Evolutionary conservation across 805 yeast species (phyloP).

Genomic region (Yamadazyma sp.): DNA sequence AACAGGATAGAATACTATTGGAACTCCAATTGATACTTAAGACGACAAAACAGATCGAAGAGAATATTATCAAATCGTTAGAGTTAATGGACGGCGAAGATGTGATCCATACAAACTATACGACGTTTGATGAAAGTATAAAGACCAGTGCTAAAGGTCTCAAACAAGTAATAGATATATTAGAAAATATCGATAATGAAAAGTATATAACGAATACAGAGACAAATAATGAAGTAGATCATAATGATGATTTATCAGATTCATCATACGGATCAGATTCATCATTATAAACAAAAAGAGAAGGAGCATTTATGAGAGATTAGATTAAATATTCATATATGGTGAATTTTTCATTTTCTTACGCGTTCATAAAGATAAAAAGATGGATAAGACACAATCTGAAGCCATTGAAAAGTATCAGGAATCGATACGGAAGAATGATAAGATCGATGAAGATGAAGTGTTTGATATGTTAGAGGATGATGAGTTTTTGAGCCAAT

Average conservation of each 20-base stretch:
- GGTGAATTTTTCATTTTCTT: too few relatives aligned
- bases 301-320: too few relatives aligned
- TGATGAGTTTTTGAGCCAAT: conserved; percentile 42
- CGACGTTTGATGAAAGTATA: conserved; percentile 4
- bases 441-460: conserved; percentile 32
- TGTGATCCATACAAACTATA: neutral
- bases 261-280: too few relatives aligned
- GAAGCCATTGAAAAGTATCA: conserved; percentile 44
- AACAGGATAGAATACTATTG: conserved; percentile 21
- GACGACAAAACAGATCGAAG: conserved; percentile 30
- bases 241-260: too few relatives aligned
- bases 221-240: too few relatives aligned
- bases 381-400: conserved; percentile 33
- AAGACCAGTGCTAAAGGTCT: conserved; percentile 2
- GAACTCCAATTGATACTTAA: conserved; percentile 33
- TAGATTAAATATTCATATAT: too few relatives aligned
- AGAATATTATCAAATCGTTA: conserved; percentile 23
- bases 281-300: too few relatives aligned
- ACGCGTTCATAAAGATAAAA: too few relatives aligned
- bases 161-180: conserved; percentile 1
- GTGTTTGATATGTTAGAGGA: conserved; percentile 52
- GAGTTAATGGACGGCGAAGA: conserved; percentile 16
- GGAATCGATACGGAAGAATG: conserved; percentile 30
- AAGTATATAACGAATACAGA: too few relatives aligned
- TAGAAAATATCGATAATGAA: conserved; percentile 9